Evolutionary conservation across 2,329 filamentous ascomycete genomes (phyloP).

Genomic region (Nemania sp.): DNA sequence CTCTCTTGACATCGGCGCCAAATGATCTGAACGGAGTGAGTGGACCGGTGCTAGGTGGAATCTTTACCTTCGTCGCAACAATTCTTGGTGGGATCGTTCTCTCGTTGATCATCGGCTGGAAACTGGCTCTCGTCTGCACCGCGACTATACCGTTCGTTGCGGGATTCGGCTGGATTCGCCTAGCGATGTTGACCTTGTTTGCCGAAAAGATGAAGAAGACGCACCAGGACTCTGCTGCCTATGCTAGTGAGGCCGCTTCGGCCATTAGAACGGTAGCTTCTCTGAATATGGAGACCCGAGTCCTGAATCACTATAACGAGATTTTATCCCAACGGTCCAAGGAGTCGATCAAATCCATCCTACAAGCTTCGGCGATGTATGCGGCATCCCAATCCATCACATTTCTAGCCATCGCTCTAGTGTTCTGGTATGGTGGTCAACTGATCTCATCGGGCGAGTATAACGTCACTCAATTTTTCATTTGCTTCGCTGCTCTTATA

Average conservation of each 20-base stretch:
- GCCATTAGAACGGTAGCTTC: constrained; percentile 52
- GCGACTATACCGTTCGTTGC: constrained; percentile 49
- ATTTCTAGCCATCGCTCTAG: constrained; percentile 42
- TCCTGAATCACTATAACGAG: constrained; percentile 42
- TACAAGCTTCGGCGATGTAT: constrained; percentile 36
- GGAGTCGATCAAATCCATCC: constrained; percentile 9
- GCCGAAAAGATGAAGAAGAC: constrained; percentile 43
- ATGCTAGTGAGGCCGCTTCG: constrained; percentile 52
- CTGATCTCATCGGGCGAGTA: not conserved
- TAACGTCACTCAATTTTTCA: constrained; percentile 5
- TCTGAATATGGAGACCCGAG: constrained; percentile 44
- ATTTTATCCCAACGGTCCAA: constrained; percentile 37
- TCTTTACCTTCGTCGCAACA: constrained; percentile 48
- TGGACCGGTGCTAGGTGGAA: constrained; percentile 32
- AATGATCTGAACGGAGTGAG: constrained; percentile 7
- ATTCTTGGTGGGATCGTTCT: constrained; percentile 47
- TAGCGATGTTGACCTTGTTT: constrained; percentile 49
- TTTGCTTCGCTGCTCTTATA: constrained; percentile 11
- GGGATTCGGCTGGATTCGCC: constrained; percentile 46
- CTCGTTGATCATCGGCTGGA: constrained; percentile 49
- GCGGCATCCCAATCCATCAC: constrained; percentile 39
- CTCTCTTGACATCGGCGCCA: not conserved
- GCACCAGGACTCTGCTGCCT: constrained; percentile 47
- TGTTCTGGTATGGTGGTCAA: constrained; percentile 42
- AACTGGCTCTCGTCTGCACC: constrained; percentile 49